Percentiles rank a stretch among this genome's conserved stretches.
Evolutionary conservation across 164 flowering plant species (phyloP).

Genomic region (Hamamelis virginiana): DNA sequence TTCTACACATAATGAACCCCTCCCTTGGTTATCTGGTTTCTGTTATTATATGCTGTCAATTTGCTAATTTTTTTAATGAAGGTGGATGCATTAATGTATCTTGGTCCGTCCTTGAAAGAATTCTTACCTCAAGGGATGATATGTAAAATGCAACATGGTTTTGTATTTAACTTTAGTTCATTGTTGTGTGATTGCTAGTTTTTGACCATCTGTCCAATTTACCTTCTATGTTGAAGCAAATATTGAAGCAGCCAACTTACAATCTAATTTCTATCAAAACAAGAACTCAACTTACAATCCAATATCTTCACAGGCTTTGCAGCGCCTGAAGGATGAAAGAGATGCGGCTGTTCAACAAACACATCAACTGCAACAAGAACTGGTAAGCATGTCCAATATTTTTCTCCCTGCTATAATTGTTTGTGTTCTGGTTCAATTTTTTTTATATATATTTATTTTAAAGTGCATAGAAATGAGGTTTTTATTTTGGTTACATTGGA

Average conservation of each 20-base stretch:
- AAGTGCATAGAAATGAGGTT: neutral
- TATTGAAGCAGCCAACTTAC: neutral
- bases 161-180: too few species aligned
- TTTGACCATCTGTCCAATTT: neutral
- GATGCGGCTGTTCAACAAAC: slow-evolving; percentile 66
- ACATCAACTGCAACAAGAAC: slow-evolving; percentile 66
- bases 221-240: neutral
- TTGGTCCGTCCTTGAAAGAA: neutral
- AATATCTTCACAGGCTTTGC: slow-evolving; percentile 32
- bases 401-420: neutral
- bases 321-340: slow-evolving; percentile 65
- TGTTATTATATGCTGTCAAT: neutral
- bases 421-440: neutral
- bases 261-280: too few species aligned
- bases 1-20: neutral
- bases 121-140: neutral
- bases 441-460: neutral
- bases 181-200: too few species aligned
- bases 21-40: neutral
- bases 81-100: neutral
- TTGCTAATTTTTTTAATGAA: neutral
- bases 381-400: slow-evolving; percentile 43
- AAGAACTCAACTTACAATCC: neutral
- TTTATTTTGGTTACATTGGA: too few species aligned
- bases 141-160: too few species aligned